Evolutionary conservation across 2,329 filamentous ascomycete species (phyloP), one percentile per base, ranked within the genome.

Genomic region (Sporothrix curviconia): DNA sequence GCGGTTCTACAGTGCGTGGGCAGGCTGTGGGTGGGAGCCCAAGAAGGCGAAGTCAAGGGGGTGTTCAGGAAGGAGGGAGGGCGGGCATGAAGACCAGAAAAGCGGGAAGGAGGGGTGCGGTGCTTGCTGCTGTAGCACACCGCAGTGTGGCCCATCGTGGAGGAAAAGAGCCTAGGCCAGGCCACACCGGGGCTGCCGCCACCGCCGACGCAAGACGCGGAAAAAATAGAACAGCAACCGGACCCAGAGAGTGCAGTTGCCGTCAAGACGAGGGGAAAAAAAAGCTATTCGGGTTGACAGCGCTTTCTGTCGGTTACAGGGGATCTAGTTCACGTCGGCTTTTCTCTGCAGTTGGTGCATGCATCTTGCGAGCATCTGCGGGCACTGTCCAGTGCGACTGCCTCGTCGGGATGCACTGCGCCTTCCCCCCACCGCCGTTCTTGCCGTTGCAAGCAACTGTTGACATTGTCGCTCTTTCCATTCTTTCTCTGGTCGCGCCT

Each of bases 21-120:
- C 49, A 58, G 22, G 42, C 22, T 22, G 59, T 60, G 59, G 59
- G 40, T n/a, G n/a, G n/a, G 28, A 32, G 28, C 55, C 47, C 42
- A 24, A 39, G 34, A 44, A 53, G 57, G 55, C 56, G 50, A 54
- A 58, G 60, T 37, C 57, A 42, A 46, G 51, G 46, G 47, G 54
- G 59, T 53, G 57, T 56, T 50, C 42, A 30, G 50, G 54, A 49
- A 28, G 34, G 43, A 43, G 57, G 37, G 52, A 39, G n/a, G n/a
- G n/a, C n/a, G n/a, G n/a, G n/a, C 28, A 19, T 37, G 42, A 32
- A 32, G 57, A 28, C 37, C 43, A 32, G 46, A 43, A 32, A 50
- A 32, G 39, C 32, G 44, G 40, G 25, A 30, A 43, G 25, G 51
- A 43, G 51, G 11, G 25, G 19, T 43, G 40, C 40, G 25, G 4